Evolutionary conservation across 495 filamentous ascomycete species (phyloP).

Genomic region (Acidomyces sp.): DNA sequence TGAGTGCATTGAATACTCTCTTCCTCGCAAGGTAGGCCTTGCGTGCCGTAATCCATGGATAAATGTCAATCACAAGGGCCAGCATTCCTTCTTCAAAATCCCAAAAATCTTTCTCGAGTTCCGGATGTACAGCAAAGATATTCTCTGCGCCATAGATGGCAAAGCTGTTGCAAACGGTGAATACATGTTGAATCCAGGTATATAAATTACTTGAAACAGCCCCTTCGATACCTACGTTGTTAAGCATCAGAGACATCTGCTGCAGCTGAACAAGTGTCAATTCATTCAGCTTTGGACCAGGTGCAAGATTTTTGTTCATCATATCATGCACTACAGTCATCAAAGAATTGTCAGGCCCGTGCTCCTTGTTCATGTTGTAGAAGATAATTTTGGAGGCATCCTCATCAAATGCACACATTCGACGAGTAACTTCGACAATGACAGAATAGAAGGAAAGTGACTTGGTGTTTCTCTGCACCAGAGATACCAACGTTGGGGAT

Average conservation of each 20-base stretch:
- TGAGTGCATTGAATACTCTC: conserved; percentile 16
- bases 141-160: conserved; percentile 24
- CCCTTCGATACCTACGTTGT: background rate
- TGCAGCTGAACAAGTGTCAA: background rate
- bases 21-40: conserved; percentile 20
- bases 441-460: background rate
- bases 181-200: conserved; percentile 1
- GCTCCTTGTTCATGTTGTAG: conserved; percentile 1
- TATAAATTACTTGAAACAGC: background rate
- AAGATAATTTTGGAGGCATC: background rate
- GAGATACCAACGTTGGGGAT: background rate
- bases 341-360: background rate
- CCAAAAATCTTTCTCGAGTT: conserved; percentile 21
- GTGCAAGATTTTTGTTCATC: background rate
- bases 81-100: conserved; percentile 20
- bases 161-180: background rate
- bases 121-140: conserved; percentile 18
- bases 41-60: conserved; percentile 16
- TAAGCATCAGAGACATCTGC: background rate
- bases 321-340: conserved; percentile 1
- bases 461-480: background rate
- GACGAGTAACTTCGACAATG: conserved; percentile 1
- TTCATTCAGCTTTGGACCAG: background rate
- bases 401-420: background rate
- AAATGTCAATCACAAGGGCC: conserved; percentile 12